Percentiles rank a stretch among this genome's conserved stretches.
phyloP scores from a whole-genome alignment of 2,329 filamentous ascomycete species.

The Fusarium ambrosium region DNA sequence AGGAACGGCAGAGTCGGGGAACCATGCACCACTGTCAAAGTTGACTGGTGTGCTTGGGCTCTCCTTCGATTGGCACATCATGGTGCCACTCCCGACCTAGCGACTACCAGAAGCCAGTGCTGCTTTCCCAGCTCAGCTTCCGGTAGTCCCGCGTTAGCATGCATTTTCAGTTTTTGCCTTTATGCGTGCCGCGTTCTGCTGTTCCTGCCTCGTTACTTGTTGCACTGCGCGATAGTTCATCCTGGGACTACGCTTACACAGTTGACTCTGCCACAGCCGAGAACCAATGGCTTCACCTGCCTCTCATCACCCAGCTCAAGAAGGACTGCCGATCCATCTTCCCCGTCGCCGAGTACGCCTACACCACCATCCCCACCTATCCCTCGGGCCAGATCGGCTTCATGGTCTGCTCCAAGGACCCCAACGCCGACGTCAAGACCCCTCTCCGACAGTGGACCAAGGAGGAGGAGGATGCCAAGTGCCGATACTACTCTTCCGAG shows the following conservation, averaged over 20 bases:
- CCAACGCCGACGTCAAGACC: conserved; percentile 83
- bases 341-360: conserved; percentile 97
- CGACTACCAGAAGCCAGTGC: conserved; percentile 56
- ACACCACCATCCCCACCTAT: conserved; percentile 99
- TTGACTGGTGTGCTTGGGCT: conserved; percentile 32
- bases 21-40: conserved; percentile 32
- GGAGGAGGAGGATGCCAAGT: conserved; percentile 93
- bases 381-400: conserved; percentile 99
- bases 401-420: conserved; percentile 99
- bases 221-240: conserved; percentile 22
- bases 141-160: conserved; percentile 55
- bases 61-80: conserved; percentile 45
- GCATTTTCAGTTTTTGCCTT: conserved; percentile 28
- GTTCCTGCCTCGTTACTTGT: conserved; percentile 38
- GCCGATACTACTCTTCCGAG: conserved; percentile 97
- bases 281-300: conserved; percentile 99
- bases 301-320: conserved; percentile 94
- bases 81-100: conserved; percentile 48
- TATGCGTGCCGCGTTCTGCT: conserved; percentile 38
- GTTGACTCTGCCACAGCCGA: conserved; percentile 73
- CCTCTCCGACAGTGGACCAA: conserved; percentile 84
- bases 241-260: conserved; percentile 32
- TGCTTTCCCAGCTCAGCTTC: conserved; percentile 54
- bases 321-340: conserved; percentile 98
- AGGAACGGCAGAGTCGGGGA: conserved; percentile 50